phyloP scores from a whole-genome alignment of 805 yeast genomes.

The Schwanniomyces occidentalis region DNA sequence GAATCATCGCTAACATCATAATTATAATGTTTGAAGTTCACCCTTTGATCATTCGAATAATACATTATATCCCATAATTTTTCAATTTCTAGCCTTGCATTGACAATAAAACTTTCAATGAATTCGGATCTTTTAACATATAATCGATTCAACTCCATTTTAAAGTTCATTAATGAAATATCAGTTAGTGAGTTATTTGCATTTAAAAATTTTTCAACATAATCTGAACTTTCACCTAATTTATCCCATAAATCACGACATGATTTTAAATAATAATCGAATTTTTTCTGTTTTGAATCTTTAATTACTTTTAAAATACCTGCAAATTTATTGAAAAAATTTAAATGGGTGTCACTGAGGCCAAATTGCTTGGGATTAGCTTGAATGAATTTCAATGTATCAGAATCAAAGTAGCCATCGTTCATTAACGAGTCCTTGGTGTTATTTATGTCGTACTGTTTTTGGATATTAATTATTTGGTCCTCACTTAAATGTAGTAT shows the following conservation, averaged over 20 bases:
- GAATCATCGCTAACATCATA: slow-evolving; percentile 35
- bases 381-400: slow-evolving; percentile 36
- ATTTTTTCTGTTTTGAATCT: slow-evolving; percentile 36
- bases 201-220: slow-evolving; percentile 43
- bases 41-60: slow-evolving; percentile 53
- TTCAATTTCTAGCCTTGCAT: slow-evolving; percentile 58
- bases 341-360: slow-evolving; percentile 32
- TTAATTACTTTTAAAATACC: slow-evolving; percentile 33
- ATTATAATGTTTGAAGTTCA: slow-evolving; percentile 43
- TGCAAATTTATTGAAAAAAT: slow-evolving; percentile 29
- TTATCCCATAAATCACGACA: slow-evolving; percentile 59
- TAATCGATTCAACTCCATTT: slow-evolving; percentile 57
- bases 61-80: slow-evolving; percentile 63
- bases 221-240: slow-evolving; percentile 47
- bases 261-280: slow-evolving; percentile 31
- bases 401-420: slow-evolving; percentile 39
- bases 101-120: slow-evolving; percentile 67
- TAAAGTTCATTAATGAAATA: slow-evolving; percentile 49
- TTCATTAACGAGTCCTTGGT: slow-evolving; percentile 12
- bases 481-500: slow-evolving; percentile 32
- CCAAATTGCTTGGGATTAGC: slow-evolving; percentile 42
- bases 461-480: slow-evolving; percentile 34
- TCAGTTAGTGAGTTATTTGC: slow-evolving; percentile 49
- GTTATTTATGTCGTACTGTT: slow-evolving; percentile 18
- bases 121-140: slow-evolving; percentile 59